Conservation (phyloP, 106 monocot species). For the Ottelia alismoides region DNA sequence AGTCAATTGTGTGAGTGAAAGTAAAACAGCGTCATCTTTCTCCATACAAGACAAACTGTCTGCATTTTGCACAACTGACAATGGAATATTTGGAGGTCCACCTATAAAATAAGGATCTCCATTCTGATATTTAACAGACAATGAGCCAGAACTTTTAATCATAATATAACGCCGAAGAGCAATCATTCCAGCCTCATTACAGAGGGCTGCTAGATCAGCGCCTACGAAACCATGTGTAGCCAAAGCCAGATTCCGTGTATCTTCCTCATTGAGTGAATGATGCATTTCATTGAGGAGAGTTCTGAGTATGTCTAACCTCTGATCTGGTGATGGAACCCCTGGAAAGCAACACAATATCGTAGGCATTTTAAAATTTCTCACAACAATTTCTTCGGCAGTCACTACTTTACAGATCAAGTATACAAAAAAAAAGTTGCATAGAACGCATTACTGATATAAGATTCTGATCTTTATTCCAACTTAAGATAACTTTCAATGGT, state of each 20-base stretch:
- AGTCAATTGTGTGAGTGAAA: constrained; percentile 46
- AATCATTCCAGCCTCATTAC: constrained; percentile 83
- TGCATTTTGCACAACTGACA: too few species aligned
- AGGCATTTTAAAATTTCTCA: too few species aligned
- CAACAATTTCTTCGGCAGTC: too few species aligned
- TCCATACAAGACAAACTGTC: constrained; percentile 3
- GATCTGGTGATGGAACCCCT: constrained; percentile 92
- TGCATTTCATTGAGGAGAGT: constrained; percentile 36
- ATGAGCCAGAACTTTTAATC: constrained; percentile 11
- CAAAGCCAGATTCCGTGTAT: constrained; percentile 57
- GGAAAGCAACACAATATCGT: too few species aligned
- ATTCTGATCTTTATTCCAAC: too few species aligned
- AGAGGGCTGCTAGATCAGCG: constrained; percentile 90
- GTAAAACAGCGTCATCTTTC: constrained; percentile 30
- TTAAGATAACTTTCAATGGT: too few species aligned
- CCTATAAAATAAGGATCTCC: too few species aligned
- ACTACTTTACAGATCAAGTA: too few species aligned
- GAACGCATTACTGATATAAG: too few species aligned
- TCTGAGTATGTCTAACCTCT: constrained; percentile 77
- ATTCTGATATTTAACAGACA: too few species aligned
- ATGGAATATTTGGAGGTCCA: too few species aligned
- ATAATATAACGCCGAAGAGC: constrained; percentile 51
- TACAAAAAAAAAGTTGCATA: too few species aligned
- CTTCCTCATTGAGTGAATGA: constrained; percentile 45
- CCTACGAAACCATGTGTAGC: constrained; percentile 95